A percentile compares a stretch with the other conserved stretches of the same genome.
Conservation (phyloP, 208 protist genomes). For the Trypanosoma grayi region DNA sequence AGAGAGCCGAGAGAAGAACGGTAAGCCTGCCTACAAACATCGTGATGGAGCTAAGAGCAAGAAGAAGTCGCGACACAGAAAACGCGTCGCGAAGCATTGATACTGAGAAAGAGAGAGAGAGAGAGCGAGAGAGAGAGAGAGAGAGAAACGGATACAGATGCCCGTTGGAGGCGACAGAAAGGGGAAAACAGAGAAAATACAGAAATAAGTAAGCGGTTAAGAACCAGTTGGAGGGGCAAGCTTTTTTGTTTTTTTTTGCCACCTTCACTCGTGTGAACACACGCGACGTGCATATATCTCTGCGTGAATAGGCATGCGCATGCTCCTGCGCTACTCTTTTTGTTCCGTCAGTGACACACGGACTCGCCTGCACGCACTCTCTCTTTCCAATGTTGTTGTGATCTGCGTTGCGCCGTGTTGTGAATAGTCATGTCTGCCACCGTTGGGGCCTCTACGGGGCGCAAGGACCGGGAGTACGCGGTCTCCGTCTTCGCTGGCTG, state of each 20-base stretch:
- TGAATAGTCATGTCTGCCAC: background rate
- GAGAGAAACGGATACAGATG: no score
- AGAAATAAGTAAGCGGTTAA: background rate
- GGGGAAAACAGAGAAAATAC: slow-evolving; percentile 2
- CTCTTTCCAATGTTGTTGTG: no score
- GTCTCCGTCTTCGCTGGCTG: slow-evolving; percentile 76
- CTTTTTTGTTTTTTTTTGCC: background rate
- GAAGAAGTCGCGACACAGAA: slow-evolving; percentile 75
- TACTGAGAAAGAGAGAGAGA: slow-evolving; percentile 6
- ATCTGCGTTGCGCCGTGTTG: background rate
- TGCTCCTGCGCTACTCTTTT: no score
- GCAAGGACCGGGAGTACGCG: slow-evolving; percentile 43
- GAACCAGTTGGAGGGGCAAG: no score
- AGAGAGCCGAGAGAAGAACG: slow-evolving; percentile 62
- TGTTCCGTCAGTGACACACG: no score
- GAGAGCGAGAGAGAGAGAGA: no score
- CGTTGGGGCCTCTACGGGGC: background rate
- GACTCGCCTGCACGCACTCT: no score
- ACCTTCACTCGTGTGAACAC: no score
- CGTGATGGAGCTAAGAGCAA: slow-evolving; percentile 52
- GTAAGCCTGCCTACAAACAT: slow-evolving; percentile 45
- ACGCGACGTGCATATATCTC: no score
- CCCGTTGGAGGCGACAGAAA: slow-evolving; percentile 3
- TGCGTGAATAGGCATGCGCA: no score
- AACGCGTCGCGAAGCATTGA: slow-evolving; percentile 71